Evolutionary conservation across 805 yeast genomes (phyloP).

Genomic region (Millerozyma acaciae): DNA sequence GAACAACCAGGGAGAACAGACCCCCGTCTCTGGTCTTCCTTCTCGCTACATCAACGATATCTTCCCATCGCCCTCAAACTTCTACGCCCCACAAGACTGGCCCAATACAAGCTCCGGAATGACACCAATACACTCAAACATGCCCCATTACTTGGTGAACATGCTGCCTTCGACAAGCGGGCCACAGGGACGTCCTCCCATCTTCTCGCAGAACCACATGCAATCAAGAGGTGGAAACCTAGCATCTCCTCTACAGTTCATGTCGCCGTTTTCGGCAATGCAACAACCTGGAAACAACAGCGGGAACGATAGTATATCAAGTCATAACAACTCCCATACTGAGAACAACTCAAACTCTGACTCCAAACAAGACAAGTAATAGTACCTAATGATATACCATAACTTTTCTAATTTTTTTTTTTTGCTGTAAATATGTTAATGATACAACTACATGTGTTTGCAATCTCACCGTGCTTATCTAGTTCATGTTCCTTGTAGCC

Average conservation of each 20-base stretch:
- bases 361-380: too few relatives aligned
- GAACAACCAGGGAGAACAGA: slow-evolving; percentile 49
- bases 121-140: slow-evolving; percentile 32
- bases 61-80: slow-evolving; percentile 78
- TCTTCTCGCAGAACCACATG: background rate
- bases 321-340: background rate
- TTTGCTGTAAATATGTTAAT: too few relatives aligned
- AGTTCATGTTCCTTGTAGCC: too few relatives aligned
- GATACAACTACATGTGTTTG: too few relatives aligned
- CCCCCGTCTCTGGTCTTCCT: slow-evolving; percentile 69
- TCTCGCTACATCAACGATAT: slow-evolving; percentile 67
- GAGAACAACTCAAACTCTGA: background rate
- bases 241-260: slow-evolving; percentile 22
- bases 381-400: too few relatives aligned
- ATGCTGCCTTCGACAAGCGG: slow-evolving; percentile 21
- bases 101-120: slow-evolving; percentile 30
- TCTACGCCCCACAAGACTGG: slow-evolving; percentile 55
- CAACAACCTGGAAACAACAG: too few relatives aligned
- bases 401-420: too few relatives aligned
- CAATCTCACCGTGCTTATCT: too few relatives aligned
- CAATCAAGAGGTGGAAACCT: slow-evolving; percentile 3
- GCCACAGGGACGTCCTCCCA: slow-evolving; percentile 5
- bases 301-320: background rate
- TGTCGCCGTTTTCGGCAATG: slow-evolving; percentile 31
- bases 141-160: slow-evolving; percentile 36